Base-by-base conservation (phyloP, 176 grass and related monocot species). In the Paspalum vaginatum region DNA sequence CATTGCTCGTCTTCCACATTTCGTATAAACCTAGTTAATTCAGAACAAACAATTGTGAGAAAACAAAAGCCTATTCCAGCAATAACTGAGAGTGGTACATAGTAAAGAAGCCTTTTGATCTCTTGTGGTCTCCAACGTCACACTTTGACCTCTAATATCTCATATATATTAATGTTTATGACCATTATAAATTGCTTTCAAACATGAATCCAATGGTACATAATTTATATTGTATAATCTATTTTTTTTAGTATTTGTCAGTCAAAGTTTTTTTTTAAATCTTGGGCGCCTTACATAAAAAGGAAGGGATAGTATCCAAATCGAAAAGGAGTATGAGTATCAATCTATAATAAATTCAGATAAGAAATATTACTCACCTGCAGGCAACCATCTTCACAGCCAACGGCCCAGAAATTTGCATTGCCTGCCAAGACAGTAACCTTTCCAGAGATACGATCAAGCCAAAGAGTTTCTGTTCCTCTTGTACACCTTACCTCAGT, bases 391-490 rank as follows among this genome's bases (percentile, higher is more conserved):
- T 97, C 94, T 72, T 94, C 94, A 65, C 85, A 94, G 48, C 94
- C 89, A 82, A 97, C 89, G 43, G 89, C 94, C 89, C 91, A 97
- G 69, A 97, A 97, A 88, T 97, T 97, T 17, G 71, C 76, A 76
- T 97, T 97, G 39, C 94, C 94, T 55, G 91, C 94, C 85, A 97
- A 92, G 56, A 91, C 94, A 76, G 91, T 85, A 79, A 97, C 91
- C 76, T 97, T 97, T 82, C 87, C 79, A 48, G 87, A 90, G 60
- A 97, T 94, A 56, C 85, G 85, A 83, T 97, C 94, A 2, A 91
- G 94, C 94, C 94, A 97, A 58, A 97, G 85, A 80, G 62, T 84
- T 81, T 94, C 78, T 27, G 83, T 85, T 76, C 89, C 91, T 82
- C 78, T 90, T 55, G 71, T 81, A 88, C 94, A 97, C 61, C 68